phyloP scores from a whole-genome alignment of 225 moss, liverwort and hornwort genomes.

The Pseudisothecium myosuroides region DNA sequence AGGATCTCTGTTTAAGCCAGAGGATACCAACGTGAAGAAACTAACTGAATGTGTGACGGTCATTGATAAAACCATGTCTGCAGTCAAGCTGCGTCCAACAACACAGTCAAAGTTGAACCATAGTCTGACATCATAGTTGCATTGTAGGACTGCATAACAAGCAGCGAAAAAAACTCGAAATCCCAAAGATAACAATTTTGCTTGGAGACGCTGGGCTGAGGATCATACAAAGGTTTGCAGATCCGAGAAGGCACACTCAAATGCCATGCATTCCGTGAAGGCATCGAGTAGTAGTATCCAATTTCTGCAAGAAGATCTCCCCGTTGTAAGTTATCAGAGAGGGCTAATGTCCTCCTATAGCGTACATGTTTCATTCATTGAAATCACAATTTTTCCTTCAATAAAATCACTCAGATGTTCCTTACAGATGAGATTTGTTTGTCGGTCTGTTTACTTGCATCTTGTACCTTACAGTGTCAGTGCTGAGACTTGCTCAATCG shows the following conservation, averaged over 20 bases:
- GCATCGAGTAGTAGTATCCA: background rate
- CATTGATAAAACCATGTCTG: slow-evolving; percentile 40
- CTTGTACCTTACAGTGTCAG: background rate
- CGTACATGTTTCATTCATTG: slow-evolving; percentile 8
- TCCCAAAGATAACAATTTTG: background rate
- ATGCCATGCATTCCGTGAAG: slow-evolving; percentile 1
- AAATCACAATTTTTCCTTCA: background rate
- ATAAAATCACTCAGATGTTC: background rate
- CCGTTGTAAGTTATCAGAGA: slow-evolving; percentile 6
- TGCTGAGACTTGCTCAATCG: background rate
- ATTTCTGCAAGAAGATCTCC: background rate
- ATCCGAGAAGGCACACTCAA: background rate
- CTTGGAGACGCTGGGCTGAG: background rate
- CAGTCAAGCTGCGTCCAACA: slow-evolving; percentile 27
- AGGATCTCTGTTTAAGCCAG: background rate
- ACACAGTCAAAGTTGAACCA: background rate
- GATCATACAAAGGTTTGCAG: background rate
- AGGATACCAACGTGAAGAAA: slow-evolving; percentile 25
- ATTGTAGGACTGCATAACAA: background rate
- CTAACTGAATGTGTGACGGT: slow-evolving; percentile 33
- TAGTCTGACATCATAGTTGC: background rate
- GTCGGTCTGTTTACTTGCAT: background rate
- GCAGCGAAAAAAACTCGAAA: background rate
- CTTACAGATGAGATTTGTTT: background rate
- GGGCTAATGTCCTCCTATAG: background rate